Evolutionary conservation across 768 basidiomycete genomes (phyloP).

Genomic region (Amyloporia xantha): DNA sequence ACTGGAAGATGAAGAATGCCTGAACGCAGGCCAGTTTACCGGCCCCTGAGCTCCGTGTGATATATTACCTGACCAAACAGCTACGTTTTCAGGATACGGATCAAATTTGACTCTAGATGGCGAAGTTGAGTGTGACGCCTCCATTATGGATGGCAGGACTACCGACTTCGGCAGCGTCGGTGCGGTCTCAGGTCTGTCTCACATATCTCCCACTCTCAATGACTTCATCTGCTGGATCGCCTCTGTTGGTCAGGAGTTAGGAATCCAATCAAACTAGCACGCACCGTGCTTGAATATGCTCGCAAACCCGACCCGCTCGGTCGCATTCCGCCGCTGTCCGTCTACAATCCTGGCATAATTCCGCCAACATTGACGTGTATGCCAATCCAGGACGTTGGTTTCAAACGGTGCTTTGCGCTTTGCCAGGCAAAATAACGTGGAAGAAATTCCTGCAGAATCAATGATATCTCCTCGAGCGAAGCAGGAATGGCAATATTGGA

Average conservation of each 20-base stretch:
- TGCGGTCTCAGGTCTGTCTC: constrained; percentile 53
- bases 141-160: constrained; percentile 51
- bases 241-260: constrained; percentile 44
- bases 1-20: constrained; percentile 58
- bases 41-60: no score
- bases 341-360: not conserved
- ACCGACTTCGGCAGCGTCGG: constrained; percentile 66
- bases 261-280: constrained; percentile 64
- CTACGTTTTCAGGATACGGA: constrained; percentile 47
- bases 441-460: constrained; percentile 34
- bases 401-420: constrained; percentile 55
- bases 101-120: constrained; percentile 76
- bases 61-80: not conserved
- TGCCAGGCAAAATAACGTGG: constrained; percentile 29
- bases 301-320: constrained; percentile 44
- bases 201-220: no score
- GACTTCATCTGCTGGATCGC: no score
- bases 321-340: constrained; percentile 66
- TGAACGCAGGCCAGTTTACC: constrained; percentile 68
- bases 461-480: constrained; percentile 45
- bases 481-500: constrained; percentile 60
- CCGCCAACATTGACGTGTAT: not conserved
- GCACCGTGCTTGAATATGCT: constrained; percentile 48
- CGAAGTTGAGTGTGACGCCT: constrained; percentile 76
- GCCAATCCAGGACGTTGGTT: constrained; percentile 63